phyloP scores from a whole-genome alignment of 78 protist species.

The Dictyostelium discoideum region DNA sequence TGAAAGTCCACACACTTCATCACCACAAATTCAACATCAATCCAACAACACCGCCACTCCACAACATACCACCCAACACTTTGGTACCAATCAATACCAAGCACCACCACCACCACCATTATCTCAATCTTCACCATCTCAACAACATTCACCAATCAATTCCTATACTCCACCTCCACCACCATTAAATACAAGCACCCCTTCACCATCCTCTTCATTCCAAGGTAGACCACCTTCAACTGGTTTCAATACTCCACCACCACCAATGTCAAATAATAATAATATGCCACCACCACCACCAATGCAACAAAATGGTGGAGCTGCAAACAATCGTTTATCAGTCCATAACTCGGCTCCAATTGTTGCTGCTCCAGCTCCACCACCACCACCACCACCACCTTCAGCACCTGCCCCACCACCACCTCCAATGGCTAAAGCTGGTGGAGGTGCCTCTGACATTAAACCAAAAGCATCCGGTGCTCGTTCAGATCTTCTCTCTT shows the following conservation, averaged over 20 bases:
- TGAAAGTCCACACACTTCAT: background rate
- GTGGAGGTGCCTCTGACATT: background rate
- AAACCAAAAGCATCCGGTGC: slow-evolving; percentile 46
- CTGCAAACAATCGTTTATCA: background rate
- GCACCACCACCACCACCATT: slow-evolving; percentile 35
- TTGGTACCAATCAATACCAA: background rate
- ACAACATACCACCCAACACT: background rate
- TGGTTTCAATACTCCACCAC: slow-evolving; percentile 10
- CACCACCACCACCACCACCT: slow-evolving; percentile 81
- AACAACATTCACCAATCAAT: slow-evolving; percentile 34
- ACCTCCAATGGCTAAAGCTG: slow-evolving; percentile 32
- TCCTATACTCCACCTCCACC: slow-evolving; percentile 61
- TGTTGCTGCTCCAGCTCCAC: slow-evolving; percentile 40
- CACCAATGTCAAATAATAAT: slow-evolving; percentile 38
- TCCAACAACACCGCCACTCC: background rate
- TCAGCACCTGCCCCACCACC: slow-evolving; percentile 74
- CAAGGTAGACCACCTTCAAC: slow-evolving; percentile 10
- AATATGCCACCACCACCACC: slow-evolving; percentile 62
- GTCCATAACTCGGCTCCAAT: background rate
- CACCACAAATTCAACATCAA: background rate
- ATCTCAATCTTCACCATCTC: slow-evolving; percentile 2
- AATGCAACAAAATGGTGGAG: background rate
- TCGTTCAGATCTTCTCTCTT: slow-evolving; percentile 57
- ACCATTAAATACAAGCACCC: background rate
- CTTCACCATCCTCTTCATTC: background rate